These are phyloP conservation scores for Wickerhamia fluorescens DNA, from an alignment of 805 yeast species.

Conservation along the genomic window DNA sequence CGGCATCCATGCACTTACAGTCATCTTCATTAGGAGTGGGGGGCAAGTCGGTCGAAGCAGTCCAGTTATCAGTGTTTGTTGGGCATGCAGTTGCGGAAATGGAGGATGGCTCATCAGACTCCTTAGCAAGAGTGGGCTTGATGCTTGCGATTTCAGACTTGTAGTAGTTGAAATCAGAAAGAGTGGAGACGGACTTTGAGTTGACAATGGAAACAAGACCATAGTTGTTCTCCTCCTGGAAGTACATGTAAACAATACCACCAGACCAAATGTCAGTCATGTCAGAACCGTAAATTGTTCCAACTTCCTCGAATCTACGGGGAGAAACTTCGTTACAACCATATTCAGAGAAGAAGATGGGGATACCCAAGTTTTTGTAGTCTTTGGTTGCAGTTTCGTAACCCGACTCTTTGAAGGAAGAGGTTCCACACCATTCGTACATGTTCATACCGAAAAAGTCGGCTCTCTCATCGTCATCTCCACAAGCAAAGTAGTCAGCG, in stretches of 20 bases:
- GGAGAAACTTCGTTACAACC: conserved; percentile 70
- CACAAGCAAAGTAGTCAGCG: conserved; percentile 76
- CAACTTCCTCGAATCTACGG: conserved; percentile 68
- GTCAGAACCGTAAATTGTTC: conserved; percentile 50
- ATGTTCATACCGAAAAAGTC: conserved; percentile 85
- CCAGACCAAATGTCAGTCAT: conserved; percentile 88
- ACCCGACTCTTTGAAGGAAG: conserved; percentile 55
- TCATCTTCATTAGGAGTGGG: conserved; percentile 35
- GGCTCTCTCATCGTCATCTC: conserved; percentile 54
- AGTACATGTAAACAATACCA: conserved; percentile 85
- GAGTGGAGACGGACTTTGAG: conserved; percentile 45
- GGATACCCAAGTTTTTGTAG: conserved; percentile 59
- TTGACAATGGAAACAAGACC: conserved; percentile 58
- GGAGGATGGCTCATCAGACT: conserved; percentile 16
- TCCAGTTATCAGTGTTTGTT: conserved; percentile 24
- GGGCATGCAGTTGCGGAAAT: conserved; percentile 31
- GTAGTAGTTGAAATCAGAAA: conserved; percentile 58
- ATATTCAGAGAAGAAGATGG: conserved; percentile 75
- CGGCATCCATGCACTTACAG: conserved; percentile 30
- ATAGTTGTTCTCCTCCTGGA: conserved; percentile 66
- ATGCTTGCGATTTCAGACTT: conserved; percentile 49
- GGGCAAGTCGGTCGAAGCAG: conserved; percentile 33
- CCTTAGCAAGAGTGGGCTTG: conserved; percentile 42
- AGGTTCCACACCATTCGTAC: conserved; percentile 83
- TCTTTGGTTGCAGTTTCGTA: conserved; percentile 58